Conservation (phyloP, 345 rosid species). For the Fremontodendron californicum region DNA sequence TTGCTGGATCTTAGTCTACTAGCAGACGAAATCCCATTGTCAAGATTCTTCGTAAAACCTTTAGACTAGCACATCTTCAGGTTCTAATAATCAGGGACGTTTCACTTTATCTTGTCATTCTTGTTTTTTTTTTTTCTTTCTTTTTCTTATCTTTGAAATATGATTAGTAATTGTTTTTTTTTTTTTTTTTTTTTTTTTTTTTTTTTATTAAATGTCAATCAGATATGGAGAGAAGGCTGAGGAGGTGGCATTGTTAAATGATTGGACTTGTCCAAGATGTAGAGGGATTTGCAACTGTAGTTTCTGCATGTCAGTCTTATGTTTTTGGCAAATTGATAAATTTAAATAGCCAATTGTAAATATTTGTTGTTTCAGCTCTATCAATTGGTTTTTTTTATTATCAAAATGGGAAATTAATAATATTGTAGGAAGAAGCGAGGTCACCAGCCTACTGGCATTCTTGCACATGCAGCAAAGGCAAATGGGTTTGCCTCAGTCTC, state of each 20-base stretch:
- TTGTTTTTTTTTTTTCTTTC: not conserved
- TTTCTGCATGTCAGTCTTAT: slow-evolving; percentile 18
- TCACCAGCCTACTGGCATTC: slow-evolving; percentile 16
- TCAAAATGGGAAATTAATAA: not conserved
- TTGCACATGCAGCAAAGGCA: slow-evolving; percentile 18
- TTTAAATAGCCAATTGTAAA: not conserved
- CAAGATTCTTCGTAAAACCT: not conserved
- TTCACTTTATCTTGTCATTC: not conserved
- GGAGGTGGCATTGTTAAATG: slow-evolving; percentile 14
- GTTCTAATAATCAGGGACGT: not conserved
- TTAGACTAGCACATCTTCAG: not conserved
- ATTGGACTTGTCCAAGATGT: slow-evolving; percentile 30
- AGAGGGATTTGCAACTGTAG: slow-evolving; percentile 25
- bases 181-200: too few species aligned
- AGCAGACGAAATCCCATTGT: not conserved
- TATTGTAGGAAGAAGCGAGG: slow-evolving; percentile 22
- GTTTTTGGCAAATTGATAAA: not conserved
- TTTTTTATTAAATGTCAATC: not conserved
- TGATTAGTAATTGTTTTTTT: not conserved
- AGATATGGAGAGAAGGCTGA: slow-evolving; percentile 37
- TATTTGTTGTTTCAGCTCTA: not conserved
- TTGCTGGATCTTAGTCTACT: not conserved
- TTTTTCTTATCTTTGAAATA: not conserved
- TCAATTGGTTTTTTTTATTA: not conserved
- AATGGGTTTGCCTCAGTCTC: slow-evolving; percentile 22